phyloP scores from a whole-genome alignment of 2,329 filamentous ascomycete genomes.

The Cylindrodendrum hubeiense region DNA sequence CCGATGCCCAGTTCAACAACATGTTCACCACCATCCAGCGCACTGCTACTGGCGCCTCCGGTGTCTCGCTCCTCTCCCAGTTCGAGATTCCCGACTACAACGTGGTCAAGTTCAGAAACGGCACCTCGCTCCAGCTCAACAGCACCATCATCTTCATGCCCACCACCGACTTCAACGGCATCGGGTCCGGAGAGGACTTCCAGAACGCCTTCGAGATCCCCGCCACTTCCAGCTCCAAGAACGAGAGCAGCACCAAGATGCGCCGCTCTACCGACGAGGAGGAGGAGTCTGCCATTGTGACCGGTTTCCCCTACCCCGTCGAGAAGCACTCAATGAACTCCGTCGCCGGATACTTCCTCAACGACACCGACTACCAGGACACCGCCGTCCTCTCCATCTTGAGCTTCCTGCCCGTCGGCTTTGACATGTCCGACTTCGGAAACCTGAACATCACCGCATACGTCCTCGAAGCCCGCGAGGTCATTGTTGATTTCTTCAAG shows the following conservation, averaged over 20 bases:
- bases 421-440: neutral
- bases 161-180: slow-evolving; percentile 33
- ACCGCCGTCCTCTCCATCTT: slow-evolving; percentile 40
- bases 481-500: slow-evolving; percentile 36
- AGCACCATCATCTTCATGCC: slow-evolving; percentile 30
- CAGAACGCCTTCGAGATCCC: slow-evolving; percentile 35
- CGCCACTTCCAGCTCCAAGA: slow-evolving; percentile 16
- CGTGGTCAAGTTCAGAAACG: slow-evolving; percentile 39
- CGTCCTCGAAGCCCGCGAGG: slow-evolving; percentile 33
- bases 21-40: slow-evolving; percentile 35
- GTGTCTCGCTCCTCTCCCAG: slow-evolving; percentile 21
- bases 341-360: slow-evolving; percentile 37
- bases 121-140: slow-evolving; percentile 23
- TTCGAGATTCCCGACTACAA: slow-evolving; percentile 43
- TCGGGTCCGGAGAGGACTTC: slow-evolving; percentile 39
- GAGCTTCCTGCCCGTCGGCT: slow-evolving; percentile 39
- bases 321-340: slow-evolving; percentile 29
- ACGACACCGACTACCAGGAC: slow-evolving; percentile 33
- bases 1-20: slow-evolving; percentile 42
- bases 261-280: slow-evolving; percentile 12
- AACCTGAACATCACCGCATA: slow-evolving; percentile 26
- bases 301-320: slow-evolving; percentile 34
- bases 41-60: slow-evolving; percentile 14
- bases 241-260: slow-evolving; percentile 11
- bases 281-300: neutral